Base-by-base conservation (phyloP, 345 rosid genomes). In the Geranium brycei region DNA sequence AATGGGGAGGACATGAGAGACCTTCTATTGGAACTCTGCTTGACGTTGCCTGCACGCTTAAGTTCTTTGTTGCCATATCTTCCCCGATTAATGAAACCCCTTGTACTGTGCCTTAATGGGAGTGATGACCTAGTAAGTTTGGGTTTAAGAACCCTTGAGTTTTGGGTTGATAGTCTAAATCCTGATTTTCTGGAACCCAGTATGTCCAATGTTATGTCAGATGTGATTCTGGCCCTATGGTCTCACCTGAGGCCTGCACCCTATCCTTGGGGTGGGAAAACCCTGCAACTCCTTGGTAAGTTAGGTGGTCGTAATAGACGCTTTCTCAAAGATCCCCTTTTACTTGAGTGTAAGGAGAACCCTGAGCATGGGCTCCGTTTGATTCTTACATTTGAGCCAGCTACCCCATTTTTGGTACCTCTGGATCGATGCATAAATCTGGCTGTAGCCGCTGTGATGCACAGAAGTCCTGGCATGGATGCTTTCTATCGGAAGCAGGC, bases 151-250 rank as follows among this genome's bases (percentile, higher is more conserved):
- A 93, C 97, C 58, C 91, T 93, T 56, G 99, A 93, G 75, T 93
- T 93, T 76, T 93, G 99, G 99, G 96, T 93, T n/a, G 99, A 90
- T 71, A 93, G 96, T 75, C 81, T 93, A 66, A 93, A 93, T 84
- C 99, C 99, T 59, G 99, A 90, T 73, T 93, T 90, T 78, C 69
- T 93, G 76, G 99, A 93, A 77, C 96, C 99, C 41, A 90, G 92
- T 71, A 90, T 93, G 97, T 96, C 95, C 11, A 93, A 81, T 78
- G 95, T 93, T 65, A 90, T 88, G 95, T 88, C 96, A 1, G 96
- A 90, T 79, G 96, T 90, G 81, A 90, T 90, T 76, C 87, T 93
- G 75, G 95, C 97, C 68, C 72, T 95, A 66, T 95, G 99, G 99
- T 88, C 92, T 76, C 95, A 90, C 77, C 75, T 95, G 80, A 84